Conservation (phyloP, 192 early-diverging fungal genomes). For the Tieghemiomyces parasiticus region DNA sequence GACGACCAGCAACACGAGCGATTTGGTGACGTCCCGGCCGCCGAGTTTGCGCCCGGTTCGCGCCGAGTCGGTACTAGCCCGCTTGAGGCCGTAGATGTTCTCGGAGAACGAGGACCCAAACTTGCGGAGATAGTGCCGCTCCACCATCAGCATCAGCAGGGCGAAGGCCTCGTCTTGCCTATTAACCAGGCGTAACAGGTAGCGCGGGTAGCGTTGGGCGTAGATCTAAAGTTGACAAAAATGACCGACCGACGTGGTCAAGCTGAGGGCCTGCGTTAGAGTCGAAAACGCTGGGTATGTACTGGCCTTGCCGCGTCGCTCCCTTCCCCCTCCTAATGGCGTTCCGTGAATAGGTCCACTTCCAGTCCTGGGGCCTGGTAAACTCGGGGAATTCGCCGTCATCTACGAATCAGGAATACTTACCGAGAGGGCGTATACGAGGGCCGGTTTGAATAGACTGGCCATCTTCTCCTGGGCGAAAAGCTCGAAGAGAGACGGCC, state of each 20-base stretch:
- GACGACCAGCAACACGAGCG: conserved; percentile 48
- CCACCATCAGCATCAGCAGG: conserved; percentile 58
- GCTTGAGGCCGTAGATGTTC: conserved; percentile 81
- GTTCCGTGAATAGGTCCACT: no score
- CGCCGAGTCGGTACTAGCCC: conserved; percentile 36
- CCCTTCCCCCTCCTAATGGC: no score
- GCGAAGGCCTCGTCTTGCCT: conserved; percentile 74
- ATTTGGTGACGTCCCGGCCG: conserved; percentile 35
- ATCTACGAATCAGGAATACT: no score
- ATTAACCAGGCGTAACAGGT: conserved; percentile 58
- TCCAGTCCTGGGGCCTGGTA: no score
- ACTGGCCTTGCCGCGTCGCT: no score
- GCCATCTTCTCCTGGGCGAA: conserved; percentile 70
- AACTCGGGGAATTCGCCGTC: no score
- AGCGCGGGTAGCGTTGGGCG: conserved; percentile 77
- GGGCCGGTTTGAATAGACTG: conserved; percentile 70
- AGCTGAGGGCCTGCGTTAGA: no score
- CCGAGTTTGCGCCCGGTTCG: conserved; percentile 25
- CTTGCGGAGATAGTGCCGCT: conserved; percentile 69
- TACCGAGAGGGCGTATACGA: conserved; percentile 68
- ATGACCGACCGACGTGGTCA: no score
- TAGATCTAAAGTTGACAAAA: no score
- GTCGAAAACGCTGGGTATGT: no score
- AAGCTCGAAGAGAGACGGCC: conserved; percentile 85
- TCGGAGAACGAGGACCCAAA: conserved; percentile 79